These are phyloP conservation scores for Fulvia fulva DNA, from an alignment of 2,329 filamentous ascomycete genomes.

Conservation along the genomic window DNA sequence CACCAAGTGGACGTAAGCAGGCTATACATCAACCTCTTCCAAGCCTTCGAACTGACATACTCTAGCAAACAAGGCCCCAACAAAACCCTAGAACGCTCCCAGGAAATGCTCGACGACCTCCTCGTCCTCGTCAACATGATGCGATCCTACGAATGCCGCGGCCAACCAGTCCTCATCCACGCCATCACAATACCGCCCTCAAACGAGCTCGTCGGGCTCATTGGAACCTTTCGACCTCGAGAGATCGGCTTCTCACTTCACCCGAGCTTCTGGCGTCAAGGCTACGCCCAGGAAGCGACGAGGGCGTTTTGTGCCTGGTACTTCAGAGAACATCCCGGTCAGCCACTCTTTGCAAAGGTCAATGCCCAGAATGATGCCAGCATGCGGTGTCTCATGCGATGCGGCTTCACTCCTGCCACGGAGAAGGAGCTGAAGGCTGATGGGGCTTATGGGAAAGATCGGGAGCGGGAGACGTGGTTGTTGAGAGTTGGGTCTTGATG, in stretches of 20 bases:
- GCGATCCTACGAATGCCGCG: not conserved
- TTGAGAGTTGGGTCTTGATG: not conserved
- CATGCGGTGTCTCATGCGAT: conserved; percentile 12
- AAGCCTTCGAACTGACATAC: not conserved
- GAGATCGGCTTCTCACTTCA: conserved; percentile 21
- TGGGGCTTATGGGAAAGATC: conserved; percentile 8
- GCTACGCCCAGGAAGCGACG: conserved; percentile 16
- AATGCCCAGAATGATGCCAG: conserved; percentile 15
- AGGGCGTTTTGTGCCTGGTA: conserved; percentile 19
- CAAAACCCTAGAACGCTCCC: conserved; percentile 8
- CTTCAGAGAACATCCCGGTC: conserved; percentile 2
- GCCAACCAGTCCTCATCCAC: conserved; percentile 14
- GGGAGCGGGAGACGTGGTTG: conserved; percentile 13
- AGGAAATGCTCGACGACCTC: conserved; percentile 21
- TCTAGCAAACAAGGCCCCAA: conserved; percentile 18
- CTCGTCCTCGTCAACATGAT: conserved; percentile 16
- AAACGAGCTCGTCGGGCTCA: conserved; percentile 12
- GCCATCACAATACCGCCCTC: conserved; percentile 14
- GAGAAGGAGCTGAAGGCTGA: conserved; percentile 4
- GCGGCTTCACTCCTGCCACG: conserved; percentile 14
- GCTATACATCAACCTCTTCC: not conserved
- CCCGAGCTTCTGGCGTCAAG: conserved; percentile 16
- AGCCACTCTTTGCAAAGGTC: conserved; percentile 19
- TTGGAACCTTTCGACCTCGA: conserved; percentile 19
- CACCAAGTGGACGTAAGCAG: conserved; percentile 16